Evolutionary conservation across 257 asterid genomes (phyloP), one percentile per base, ranked within the genome.

Genomic region (Ilex aquifolium): DNA sequence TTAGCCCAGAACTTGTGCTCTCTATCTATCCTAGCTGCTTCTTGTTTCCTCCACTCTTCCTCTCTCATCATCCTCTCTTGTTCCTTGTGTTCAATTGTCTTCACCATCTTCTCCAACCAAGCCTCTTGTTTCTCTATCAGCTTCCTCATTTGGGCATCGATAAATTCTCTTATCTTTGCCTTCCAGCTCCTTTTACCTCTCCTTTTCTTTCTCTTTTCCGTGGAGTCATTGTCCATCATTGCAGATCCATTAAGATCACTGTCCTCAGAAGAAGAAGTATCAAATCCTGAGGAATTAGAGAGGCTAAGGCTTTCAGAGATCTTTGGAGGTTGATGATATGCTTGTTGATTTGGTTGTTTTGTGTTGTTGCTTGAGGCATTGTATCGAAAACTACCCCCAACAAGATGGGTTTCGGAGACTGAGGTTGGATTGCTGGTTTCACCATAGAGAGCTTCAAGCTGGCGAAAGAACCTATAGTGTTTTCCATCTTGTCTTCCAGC

Each of bases 401-500:
- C 3, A 0, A 27, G 65, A 71, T 69, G 77, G 16, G 75, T 31
- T 54, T 79, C 86, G 0, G 86, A 72, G 48, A 57, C 68, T 32
- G 86, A 67, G 59, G 77, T 69, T 11, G 82, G 57, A 36, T 59
- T 81, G 46, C 64, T 77, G 4, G 81, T 42, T 29, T 85, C 90
- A 31, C 99, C 99, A 31, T 82, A 90, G 65, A 93, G 95, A 13
- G 99, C 97, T 79, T 93, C 99, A 49, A 93, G 97, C 36, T 93
- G 99, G 31, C 99, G 67, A 73, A 90, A 93, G 65, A 90, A 93
- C 66, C 99, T 77, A 76, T 93, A 93, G 57, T 88, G 96, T 53
- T 93, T 93, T 11, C 99, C 99, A 59, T 93, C 97, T 71, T 93
- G 99, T 56, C 99, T 79, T 4, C 97, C 93, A 8, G 96, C 96